A percentile compares a stretch with the other conserved stretches of the same genome.
phyloP scores from a whole-genome alignment of 177 flowering plant species.

The Tripterygium wilfordii region DNA sequence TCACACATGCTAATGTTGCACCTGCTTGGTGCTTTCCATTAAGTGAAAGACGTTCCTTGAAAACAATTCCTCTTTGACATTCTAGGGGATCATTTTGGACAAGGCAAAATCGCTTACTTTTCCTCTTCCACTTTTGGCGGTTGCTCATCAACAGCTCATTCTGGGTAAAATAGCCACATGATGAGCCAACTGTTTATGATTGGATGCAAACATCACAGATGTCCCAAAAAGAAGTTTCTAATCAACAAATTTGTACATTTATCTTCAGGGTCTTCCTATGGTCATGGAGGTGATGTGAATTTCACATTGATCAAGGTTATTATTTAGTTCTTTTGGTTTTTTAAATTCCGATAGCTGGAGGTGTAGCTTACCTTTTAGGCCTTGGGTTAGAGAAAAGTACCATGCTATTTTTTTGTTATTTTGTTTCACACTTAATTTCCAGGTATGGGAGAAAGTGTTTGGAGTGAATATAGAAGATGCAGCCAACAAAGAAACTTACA shows the following conservation, averaged over 20 bases:
- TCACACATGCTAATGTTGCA: too few species aligned
- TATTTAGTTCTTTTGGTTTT: constrained; percentile 7
- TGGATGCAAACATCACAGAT: too few species aligned
- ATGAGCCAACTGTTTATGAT: not conserved
- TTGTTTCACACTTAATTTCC: constrained; percentile 12
- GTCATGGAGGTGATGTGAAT: constrained; percentile 24
- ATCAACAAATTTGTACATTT: not conserved
- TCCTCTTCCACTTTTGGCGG: constrained; percentile 86
- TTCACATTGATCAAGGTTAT: constrained; percentile 54
- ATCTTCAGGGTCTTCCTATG: constrained; percentile 46
- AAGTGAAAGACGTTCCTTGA: too few species aligned
- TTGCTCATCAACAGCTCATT: constrained; percentile 84
- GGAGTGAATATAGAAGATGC: constrained; percentile 64
- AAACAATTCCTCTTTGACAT: constrained; percentile 5
- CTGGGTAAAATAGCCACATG: constrained; percentile 38
- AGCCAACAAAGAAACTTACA: constrained; percentile 51
- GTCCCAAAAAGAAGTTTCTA: too few species aligned
- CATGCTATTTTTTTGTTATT: not conserved
- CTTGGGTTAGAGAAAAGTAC: too few species aligned
- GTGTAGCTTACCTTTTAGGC: too few species aligned
- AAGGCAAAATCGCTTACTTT: constrained; percentile 64
- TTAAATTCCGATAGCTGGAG: too few species aligned
- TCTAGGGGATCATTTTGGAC: constrained; percentile 59
- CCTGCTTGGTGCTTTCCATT: too few species aligned
- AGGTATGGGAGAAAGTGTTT: constrained; percentile 69